A percentile compares a stretch with the other conserved stretches of the same genome.
phyloP scores from a whole-genome alignment of 192 early-diverging fungal genomes.

The Phycomyces blakesleeanus region DNA sequence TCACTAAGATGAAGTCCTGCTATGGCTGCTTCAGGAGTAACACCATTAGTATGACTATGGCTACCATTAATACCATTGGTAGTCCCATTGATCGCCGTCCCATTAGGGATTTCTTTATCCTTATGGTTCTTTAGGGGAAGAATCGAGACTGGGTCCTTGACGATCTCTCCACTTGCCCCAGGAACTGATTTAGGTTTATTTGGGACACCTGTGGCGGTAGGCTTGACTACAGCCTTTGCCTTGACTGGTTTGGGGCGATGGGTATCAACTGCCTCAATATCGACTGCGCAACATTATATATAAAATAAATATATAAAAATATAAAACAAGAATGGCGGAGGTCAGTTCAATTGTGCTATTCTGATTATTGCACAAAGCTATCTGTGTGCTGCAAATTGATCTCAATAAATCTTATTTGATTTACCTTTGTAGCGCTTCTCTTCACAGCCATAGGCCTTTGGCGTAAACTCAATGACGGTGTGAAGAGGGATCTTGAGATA shows the following conservation, averaged over 20 bases:
- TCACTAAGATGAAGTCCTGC: no score
- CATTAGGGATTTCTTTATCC: not conserved
- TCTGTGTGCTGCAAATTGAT: no score
- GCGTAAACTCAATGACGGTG: conserved; percentile 94
- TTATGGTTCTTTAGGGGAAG: not conserved
- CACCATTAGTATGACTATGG: no score
- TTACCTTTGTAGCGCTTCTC: conserved; percentile 86
- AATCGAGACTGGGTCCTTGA: conserved; percentile 12
- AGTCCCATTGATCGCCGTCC: not conserved
- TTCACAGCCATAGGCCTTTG: conserved; percentile 93
- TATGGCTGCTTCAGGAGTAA: not conserved
- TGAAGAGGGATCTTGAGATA: conserved; percentile 99
- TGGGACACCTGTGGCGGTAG: not conserved
- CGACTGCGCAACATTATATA: conserved; percentile 48
- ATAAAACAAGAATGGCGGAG: not conserved
- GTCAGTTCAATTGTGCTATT: no score
- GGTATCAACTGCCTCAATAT: conserved; percentile 98
- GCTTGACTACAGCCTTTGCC: not conserved
- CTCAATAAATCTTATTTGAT: no score
- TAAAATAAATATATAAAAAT: conserved; percentile 3
- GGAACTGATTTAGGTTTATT: not conserved
- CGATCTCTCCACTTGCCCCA: conserved; percentile 35
- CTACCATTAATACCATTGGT: no score
- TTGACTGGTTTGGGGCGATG: conserved; percentile 71
- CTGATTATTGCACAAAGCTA: no score